Conservation (phyloP, 768 basidiomycete species). For the Agrocybe pediades region DNA sequence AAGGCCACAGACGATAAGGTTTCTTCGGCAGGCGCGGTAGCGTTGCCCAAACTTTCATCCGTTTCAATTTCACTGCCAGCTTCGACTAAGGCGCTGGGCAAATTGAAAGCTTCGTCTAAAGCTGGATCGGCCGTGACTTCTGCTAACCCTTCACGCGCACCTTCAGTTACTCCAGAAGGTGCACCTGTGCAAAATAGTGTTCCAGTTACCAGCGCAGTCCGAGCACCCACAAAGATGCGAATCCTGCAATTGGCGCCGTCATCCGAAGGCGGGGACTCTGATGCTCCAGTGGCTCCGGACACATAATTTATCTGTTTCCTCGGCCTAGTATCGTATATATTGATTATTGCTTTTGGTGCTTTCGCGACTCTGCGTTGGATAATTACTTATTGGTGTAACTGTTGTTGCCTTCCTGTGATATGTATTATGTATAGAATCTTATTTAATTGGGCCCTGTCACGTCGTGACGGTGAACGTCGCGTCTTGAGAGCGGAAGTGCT, state of each 20-base stretch:
- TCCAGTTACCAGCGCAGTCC: slow-evolving; percentile 32
- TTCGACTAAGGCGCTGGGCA: slow-evolving; percentile 38
- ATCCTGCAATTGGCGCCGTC: slow-evolving; percentile 55
- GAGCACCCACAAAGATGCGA: slow-evolving; percentile 68
- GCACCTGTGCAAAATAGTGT: slow-evolving; percentile 15
- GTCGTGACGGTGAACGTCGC: neutral
- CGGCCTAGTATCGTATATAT: too few species aligned
- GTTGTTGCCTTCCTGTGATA: neutral
- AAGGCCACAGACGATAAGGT: slow-evolving; percentile 34
- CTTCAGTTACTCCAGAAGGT: slow-evolving; percentile 51
- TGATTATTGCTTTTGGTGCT: neutral
- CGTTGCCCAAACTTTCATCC: slow-evolving; percentile 37
- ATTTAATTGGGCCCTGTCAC: neutral
- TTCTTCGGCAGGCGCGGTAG: slow-evolving; percentile 21
- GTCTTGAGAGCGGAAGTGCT: neutral
- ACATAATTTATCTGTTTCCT: slow-evolving; percentile 17
- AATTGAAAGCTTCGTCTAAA: slow-evolving; percentile 42
- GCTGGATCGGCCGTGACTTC: slow-evolving; percentile 45
- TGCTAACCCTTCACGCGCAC: slow-evolving; percentile 57
- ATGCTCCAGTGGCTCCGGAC: slow-evolving; percentile 33
- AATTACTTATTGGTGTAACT: neutral
- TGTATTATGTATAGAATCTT: neutral
- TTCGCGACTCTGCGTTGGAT: neutral
- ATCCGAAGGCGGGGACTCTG: slow-evolving; percentile 55
- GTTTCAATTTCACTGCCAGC: slow-evolving; percentile 50